Evolutionary conservation across 257 asterid genomes (phyloP), one percentile per base, ranked within the genome.

Genomic region (Solanum gracilifrons): DNA sequence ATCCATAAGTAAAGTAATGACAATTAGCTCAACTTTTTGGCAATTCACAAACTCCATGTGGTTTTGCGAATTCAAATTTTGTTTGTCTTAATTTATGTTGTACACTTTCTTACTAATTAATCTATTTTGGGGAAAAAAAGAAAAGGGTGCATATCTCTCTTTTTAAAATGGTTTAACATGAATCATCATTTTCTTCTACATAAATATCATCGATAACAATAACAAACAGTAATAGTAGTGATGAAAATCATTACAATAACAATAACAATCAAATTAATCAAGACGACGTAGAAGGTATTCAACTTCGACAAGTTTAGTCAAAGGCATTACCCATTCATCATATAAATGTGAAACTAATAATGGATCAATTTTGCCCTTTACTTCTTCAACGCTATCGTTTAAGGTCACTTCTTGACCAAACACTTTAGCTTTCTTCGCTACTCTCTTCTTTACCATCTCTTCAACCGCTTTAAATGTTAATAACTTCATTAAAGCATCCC

Each of bases 261-360:
- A 73, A 73, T 33, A 20, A 33, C 5, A 21, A 35, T 35, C 2
- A 6, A 43, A 37, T 86, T 87, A 90, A 66, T 92, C 94, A 64
- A 95, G 93, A 46, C 98, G 97, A 9, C 92, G 90, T 3, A 96
- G 92, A 37, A 96, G 98, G 93, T 96, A 96, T 82, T 95, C 98
- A 13, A 95, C 98, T 92, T 95, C 89, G 87, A 95, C 98, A 35
- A 79, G 88, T 87, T 96, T 96, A 33, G 99, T 96, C 29, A 96
- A 86, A 85, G 99, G 99, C 83, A 96, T 96, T 23, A 96, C 87
- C 98, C 98, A 94, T 5, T 96, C 95, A 84, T 88, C 96, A 87
- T 94, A 96, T 72, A 96, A 85, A 23, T 68, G 80, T 51, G 94
- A 88, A 87, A 93, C 94, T 21, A 92, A 88, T 0, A 89, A 88